Evolutionary conservation across 768 basidiomycete species (phyloP).

Genomic region (Terana coerulea): DNA sequence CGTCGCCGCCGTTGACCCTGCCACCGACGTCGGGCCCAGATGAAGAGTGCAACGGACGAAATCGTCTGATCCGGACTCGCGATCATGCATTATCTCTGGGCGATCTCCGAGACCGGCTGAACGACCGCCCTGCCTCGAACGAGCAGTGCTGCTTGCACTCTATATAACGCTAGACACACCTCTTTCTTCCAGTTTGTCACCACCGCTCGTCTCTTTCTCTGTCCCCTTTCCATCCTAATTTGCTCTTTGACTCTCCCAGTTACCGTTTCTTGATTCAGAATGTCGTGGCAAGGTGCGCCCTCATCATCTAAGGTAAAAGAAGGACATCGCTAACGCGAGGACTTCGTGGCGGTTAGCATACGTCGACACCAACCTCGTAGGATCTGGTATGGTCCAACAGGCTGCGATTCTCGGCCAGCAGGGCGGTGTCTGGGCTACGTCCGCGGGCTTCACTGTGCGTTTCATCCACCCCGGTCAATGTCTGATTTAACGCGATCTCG

Average conservation of each 20-base stretch:
- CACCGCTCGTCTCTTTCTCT: constrained; percentile 7
- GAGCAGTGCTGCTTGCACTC: constrained; percentile 2
- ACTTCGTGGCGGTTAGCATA: constrained; percentile 47
- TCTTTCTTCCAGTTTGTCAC: constrained; percentile 9
- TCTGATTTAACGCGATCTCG: constrained; percentile 1
- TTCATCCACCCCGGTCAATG: not conserved
- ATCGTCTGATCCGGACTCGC: constrained; percentile 4
- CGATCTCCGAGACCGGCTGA: constrained; percentile 15
- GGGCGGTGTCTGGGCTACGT: constrained; percentile 77
- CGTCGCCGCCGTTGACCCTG: not conserved
- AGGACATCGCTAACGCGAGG: not conserved
- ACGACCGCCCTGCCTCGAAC: not conserved
- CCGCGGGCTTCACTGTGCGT: constrained; percentile 56
- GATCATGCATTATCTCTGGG: constrained; percentile 13
- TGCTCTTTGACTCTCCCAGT: constrained; percentile 1
- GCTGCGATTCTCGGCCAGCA: constrained; percentile 74
- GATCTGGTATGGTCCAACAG: constrained; percentile 62
- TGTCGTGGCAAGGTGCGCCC: constrained; percentile 70
- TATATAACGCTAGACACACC: constrained; percentile 7
- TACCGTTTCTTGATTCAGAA: constrained; percentile 22
- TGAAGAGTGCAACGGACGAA: no score
- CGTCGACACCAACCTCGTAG: constrained; percentile 78
- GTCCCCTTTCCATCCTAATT: constrained; percentile 1
- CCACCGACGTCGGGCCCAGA: not conserved
- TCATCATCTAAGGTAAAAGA: not conserved